phyloP scores from a whole-genome alignment of 1,284 basidiomycete genomes.

The Filobasidium uniguttulatum region DNA sequence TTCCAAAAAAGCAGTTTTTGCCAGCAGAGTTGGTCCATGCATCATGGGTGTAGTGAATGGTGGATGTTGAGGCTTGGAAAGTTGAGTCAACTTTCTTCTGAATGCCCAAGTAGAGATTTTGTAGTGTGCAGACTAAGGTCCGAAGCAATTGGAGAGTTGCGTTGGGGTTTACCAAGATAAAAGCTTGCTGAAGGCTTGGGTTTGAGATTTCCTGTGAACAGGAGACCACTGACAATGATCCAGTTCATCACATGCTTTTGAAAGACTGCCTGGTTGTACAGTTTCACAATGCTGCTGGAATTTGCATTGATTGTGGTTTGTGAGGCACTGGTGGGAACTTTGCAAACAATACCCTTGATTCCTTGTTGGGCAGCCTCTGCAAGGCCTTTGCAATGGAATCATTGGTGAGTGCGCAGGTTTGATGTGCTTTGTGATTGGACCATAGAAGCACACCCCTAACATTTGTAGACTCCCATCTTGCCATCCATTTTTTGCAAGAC shows the following conservation, averaged over 20 bases:
- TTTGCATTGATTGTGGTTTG: neutral
- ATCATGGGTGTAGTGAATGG: neutral
- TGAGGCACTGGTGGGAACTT: neutral
- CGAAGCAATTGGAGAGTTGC: neutral
- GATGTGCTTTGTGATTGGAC: neutral
- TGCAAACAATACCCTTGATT: neutral
- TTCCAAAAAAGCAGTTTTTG: neutral
- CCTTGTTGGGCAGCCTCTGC: neutral
- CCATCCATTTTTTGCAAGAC: too few relatives aligned
- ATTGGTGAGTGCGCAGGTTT: neutral
- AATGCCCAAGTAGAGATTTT: neutral
- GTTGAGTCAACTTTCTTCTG: neutral
- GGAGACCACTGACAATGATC: slow-evolving; percentile 2
- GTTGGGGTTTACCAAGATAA: neutral
- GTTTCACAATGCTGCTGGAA: neutral
- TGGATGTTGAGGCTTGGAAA: neutral
- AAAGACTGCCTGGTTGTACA: neutral
- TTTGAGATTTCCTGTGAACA: neutral
- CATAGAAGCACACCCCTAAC: neutral
- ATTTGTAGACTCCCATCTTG: too few relatives aligned
- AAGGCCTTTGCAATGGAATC: neutral
- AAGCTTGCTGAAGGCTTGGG: neutral
- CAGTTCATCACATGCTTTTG: neutral
- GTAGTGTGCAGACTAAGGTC: neutral
- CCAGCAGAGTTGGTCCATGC: neutral